Conservation (phyloP, 768 basidiomycete species). For the Rhodotorula babjevae region DNA sequence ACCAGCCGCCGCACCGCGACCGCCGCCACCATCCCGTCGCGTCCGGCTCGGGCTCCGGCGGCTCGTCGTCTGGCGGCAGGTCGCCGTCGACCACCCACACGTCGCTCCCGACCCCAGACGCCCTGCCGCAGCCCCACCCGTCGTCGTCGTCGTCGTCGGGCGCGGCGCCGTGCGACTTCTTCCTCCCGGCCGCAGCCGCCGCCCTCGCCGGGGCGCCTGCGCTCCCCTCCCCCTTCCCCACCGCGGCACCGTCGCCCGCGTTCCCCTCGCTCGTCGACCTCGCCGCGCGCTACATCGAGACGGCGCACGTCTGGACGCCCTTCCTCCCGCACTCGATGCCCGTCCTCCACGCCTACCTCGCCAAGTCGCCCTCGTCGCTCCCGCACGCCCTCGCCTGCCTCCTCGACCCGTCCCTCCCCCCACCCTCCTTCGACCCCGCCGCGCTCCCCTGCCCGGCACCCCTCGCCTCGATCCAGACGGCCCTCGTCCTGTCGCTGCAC, state of each 20-base stretch:
- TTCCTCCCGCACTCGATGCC: slow-evolving; percentile 3
- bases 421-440: neutral
- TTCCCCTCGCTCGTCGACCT: neutral
- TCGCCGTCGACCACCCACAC: neutral
- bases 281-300: slow-evolving; percentile 1
- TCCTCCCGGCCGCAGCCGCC: neutral
- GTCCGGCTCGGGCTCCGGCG: neutral
- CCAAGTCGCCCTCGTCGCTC: neutral
- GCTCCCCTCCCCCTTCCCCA: neutral
- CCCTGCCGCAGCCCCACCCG: no score
- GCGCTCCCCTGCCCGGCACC: neutral
- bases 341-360: slow-evolving; percentile 5
- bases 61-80: neutral
- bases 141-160: no score
- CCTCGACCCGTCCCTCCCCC: slow-evolving; percentile 7
- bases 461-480: slow-evolving; percentile 7
- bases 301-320: slow-evolving; percentile 10
- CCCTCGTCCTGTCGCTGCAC: neutral
- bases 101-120: neutral
- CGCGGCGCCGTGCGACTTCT: neutral
- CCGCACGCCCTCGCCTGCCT: slow-evolving; percentile 7
- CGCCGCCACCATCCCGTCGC: neutral
- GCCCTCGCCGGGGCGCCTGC: neutral
- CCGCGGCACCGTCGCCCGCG: neutral
- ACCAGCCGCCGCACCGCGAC: neutral